Evolutionary conservation across 2,329 filamentous ascomycete genomes (phyloP).

Genomic region (Aulographum hederae): DNA sequence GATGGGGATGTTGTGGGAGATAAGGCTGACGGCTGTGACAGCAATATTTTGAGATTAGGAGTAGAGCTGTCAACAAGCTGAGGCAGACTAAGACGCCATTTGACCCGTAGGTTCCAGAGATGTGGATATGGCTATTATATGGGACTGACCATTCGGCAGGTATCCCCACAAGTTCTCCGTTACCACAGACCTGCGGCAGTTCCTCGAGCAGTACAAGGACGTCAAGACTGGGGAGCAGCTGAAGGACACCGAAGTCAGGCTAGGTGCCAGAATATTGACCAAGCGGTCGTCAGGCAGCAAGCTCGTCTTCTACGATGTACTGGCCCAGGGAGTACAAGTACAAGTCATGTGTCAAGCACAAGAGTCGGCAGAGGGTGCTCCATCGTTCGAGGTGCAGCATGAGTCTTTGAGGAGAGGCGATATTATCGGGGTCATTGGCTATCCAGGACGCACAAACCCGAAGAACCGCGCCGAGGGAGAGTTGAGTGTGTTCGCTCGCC

Average conservation of each 20-base stretch:
- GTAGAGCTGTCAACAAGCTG: constrained; percentile 60
- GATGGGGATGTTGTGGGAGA: constrained; percentile 7
- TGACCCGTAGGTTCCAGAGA: constrained; percentile 32
- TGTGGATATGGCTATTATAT: neutral
- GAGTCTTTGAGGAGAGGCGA: constrained; percentile 79
- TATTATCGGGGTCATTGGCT: constrained; percentile 75
- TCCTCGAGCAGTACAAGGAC: constrained; percentile 56
- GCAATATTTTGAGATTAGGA: constrained; percentile 97
- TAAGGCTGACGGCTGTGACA: too few relatives aligned
- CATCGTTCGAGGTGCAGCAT: constrained; percentile 73
- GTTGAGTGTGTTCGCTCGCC: constrained; percentile 78
- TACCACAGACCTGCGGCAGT: constrained; percentile 65
- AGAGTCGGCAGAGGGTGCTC: constrained; percentile 51
- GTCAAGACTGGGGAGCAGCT: constrained; percentile 78
- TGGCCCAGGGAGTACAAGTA: constrained; percentile 55
- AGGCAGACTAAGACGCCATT: constrained; percentile 54
- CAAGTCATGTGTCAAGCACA: constrained; percentile 71
- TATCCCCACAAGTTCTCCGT: constrained; percentile 92
- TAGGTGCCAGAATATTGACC: constrained; percentile 80
- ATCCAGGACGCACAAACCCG: constrained; percentile 68
- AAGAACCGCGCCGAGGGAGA: constrained; percentile 49
- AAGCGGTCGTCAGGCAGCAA: constrained; percentile 69
- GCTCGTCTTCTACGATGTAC: constrained; percentile 81
- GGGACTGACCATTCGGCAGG: constrained; percentile 2
- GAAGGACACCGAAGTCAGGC: constrained; percentile 54